phyloP scores from a whole-genome alignment of 306 rosid species.

The Cucumis hystrix region DNA sequence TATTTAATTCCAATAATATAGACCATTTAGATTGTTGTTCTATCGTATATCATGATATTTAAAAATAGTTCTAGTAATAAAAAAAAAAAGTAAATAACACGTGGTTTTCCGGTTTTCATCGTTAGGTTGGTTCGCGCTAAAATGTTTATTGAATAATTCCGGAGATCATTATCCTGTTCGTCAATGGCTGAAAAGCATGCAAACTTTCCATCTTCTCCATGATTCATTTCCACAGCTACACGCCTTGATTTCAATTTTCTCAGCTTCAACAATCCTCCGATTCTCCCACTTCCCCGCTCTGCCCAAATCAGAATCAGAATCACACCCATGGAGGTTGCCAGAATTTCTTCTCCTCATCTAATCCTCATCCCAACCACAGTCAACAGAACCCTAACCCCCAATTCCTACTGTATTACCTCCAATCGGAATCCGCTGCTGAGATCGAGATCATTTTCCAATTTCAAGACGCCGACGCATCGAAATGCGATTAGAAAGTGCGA shows the following conservation, averaged over 20 bases:
- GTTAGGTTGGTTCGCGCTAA: not conserved
- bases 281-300: not conserved
- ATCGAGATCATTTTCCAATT: not conserved
- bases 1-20: too few relatives aligned
- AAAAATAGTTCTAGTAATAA: too few relatives aligned
- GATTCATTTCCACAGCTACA: not conserved
- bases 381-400: not conserved
- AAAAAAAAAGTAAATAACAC: too few relatives aligned
- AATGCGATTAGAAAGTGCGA: not conserved
- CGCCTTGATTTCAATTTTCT: not conserved
- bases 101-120: too few relatives aligned
- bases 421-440: not conserved
- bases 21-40: too few relatives aligned
- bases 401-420: not conserved
- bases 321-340: conserved; percentile 6
- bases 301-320: not conserved
- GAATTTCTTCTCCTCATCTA: not conserved
- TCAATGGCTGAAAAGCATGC: not conserved
- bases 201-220: not conserved
- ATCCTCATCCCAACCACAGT: not conserved
- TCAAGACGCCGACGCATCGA: not conserved
- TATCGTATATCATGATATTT: too few relatives aligned
- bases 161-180: not conserved
- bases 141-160: not conserved
- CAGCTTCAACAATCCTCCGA: not conserved